Percentiles rank a stretch among this genome's conserved stretches.
phyloP scores from a whole-genome alignment of 1,139 yeast species.

The Blastobotrys indianensis region DNA sequence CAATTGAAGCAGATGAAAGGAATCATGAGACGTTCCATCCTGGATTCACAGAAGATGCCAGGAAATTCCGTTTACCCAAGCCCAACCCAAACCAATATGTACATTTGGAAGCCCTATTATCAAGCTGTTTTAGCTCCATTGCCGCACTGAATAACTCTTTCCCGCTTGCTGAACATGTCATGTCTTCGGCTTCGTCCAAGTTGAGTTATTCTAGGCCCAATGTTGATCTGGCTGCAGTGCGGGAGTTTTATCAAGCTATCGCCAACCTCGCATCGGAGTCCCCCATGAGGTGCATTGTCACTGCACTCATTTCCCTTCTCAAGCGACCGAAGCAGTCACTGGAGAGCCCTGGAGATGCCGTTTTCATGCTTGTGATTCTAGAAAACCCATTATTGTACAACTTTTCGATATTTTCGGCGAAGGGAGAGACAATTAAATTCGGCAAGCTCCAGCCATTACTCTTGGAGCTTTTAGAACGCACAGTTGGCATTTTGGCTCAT shows the following conservation, averaged over 20 bases:
- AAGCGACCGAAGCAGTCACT: constrained; percentile 25
- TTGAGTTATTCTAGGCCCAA: constrained; percentile 28
- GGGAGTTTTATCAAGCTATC: constrained; percentile 22
- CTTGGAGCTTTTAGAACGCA: constrained; percentile 60
- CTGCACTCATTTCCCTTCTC: constrained; percentile 22
- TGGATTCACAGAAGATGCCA: too few relatives aligned
- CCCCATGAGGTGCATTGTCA: constrained; percentile 22
- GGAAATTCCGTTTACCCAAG: too few relatives aligned
- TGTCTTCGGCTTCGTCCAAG: constrained; percentile 16
- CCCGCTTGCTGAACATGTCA: constrained; percentile 4
- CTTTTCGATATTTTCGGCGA: constrained; percentile 21
- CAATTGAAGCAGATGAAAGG: constrained; percentile 8
- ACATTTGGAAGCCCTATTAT: constrained; percentile 18
- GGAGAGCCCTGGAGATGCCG: constrained; percentile 23
- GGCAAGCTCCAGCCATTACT: constrained; percentile 34
- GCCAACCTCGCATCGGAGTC: constrained; percentile 16
- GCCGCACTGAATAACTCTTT: constrained; percentile 26
- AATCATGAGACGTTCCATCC: constrained; percentile 1
- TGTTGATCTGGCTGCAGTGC: constrained; percentile 22
- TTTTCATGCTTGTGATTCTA: constrained; percentile 29
- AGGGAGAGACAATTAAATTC: constrained; percentile 1
- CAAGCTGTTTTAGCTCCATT: constrained; percentile 22
- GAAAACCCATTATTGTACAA: constrained; percentile 31
- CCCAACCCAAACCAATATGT: neutral
- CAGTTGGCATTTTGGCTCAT: constrained; percentile 60